Evolutionary conservation across 768 basidiomycete genomes (phyloP), one percentile per base, ranked within the genome.

Genomic region (Trametes cubensis): DNA sequence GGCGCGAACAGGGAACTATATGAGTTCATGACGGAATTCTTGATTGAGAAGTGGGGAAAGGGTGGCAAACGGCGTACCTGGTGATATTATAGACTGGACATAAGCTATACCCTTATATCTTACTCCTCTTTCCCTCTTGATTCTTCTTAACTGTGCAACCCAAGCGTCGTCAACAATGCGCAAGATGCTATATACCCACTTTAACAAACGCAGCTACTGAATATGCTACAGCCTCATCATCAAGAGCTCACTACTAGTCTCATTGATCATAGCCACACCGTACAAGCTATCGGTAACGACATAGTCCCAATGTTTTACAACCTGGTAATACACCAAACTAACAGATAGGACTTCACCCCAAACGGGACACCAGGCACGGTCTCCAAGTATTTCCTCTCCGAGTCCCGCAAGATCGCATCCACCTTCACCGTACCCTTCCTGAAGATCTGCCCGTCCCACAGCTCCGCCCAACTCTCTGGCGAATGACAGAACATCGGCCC

Each of bases 41-140:
- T 99, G 62, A 65, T 86, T 1, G 95, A 97, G 77, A 95, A 94
- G 72, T 98, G 96, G 95, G 94, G 95, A 26, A 90, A 87, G 69
- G 91, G 90, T 26, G 85, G 86, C 21, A 79, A 83, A 60, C 80
- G 80, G 60, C 79, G 87, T n/a, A 82, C 83, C 18, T 86, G 86
- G 83, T 88, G 64, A 75, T 39, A n/a, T 17, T 25, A 18, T 48
- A 20, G 13, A 59, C 41, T 34, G 56, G 57, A 40, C 50, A 25
- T 34, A 50, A 17, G 11, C 7, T 55, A 55, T 25, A 34, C 34
- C 34, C 34, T 34, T 11, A 5, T 34, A 34, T 34, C 34, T 34
- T n/a, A n/a, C 34, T 7, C 5, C 34, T 10, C 5, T 34, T 10
- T 34, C 11, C 10, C 11, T 11, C 5, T 10, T 2, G 5, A 6